Conservation (phyloP, 352 stramenopile genomes). For the Globisporangium orthogonon region DNA sequence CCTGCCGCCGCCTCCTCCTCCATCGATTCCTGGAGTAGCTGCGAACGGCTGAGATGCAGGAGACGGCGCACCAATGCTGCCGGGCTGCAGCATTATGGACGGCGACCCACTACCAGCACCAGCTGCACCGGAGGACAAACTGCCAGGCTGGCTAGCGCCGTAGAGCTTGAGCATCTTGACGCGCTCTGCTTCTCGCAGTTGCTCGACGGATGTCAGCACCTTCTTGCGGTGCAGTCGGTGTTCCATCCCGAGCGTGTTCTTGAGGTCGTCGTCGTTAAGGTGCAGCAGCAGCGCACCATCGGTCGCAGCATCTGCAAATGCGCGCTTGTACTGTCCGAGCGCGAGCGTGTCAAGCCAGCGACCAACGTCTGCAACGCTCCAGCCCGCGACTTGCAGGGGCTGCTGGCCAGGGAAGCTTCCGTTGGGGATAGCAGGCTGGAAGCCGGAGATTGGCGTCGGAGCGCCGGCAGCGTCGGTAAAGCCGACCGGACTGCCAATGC, state of each 20-base stretch:
- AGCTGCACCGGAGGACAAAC: neutral
- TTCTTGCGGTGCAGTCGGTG: slow-evolving; percentile 95
- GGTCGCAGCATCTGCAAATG: slow-evolving; percentile 84
- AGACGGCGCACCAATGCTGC: neutral
- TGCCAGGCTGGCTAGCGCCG: slow-evolving; percentile 11
- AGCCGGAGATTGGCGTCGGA: slow-evolving; percentile 9
- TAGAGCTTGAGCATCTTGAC: slow-evolving; percentile 43
- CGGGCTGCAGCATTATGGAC: neutral
- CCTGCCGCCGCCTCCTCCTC: too few relatives aligned
- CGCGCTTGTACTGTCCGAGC: slow-evolving; percentile 85
- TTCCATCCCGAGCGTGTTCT: slow-evolving; percentile 93
- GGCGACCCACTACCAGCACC: neutral
- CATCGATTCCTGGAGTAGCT: slow-evolving; percentile 2
- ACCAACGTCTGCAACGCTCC: slow-evolving; percentile 86
- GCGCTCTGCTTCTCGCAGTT: slow-evolving; percentile 52
- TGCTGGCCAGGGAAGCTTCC: slow-evolving; percentile 62
- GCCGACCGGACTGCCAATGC: slow-evolving; percentile 2
- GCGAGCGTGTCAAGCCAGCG: slow-evolving; percentile 89
- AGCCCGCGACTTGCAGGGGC: slow-evolving; percentile 57
- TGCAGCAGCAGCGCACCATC: slow-evolving; percentile 89
- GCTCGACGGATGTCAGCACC: slow-evolving; percentile 85
- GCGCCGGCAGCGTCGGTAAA: neutral
- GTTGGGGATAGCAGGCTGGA: slow-evolving; percentile 38
- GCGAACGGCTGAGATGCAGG: neutral
- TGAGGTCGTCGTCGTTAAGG: slow-evolving; percentile 89